A percentile compares a stretch with the other conserved stretches of the same genome.
These are phyloP conservation scores for Lenzites betulinus DNA, from an alignment of 768 basidiomycete genomes.

Conservation along the genomic window DNA sequence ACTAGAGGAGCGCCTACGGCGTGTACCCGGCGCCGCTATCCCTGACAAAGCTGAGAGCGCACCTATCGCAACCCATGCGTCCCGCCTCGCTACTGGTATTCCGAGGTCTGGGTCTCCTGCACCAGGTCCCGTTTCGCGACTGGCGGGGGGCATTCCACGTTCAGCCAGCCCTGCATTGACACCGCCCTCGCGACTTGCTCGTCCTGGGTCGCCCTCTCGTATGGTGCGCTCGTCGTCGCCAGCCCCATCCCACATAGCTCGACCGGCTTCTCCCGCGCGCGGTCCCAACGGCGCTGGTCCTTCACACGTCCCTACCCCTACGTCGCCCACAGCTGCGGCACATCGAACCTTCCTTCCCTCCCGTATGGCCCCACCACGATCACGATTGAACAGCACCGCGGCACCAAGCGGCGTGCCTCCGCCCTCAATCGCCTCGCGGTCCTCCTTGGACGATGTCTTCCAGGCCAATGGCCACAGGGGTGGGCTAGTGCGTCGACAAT, in stretches of 20 bases:
- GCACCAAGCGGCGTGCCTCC: conserved; percentile 8
- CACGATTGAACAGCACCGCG: conserved; percentile 39
- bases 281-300: conserved; percentile 21
- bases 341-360: conserved; percentile 75
- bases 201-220: conserved; percentile 45
- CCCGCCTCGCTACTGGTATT: conserved; percentile 51
- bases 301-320: conserved; percentile 34
- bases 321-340: conserved; percentile 41
- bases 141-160: conserved; percentile 46
- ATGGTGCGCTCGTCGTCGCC: conserved; percentile 50
- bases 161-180: conserved; percentile 49
- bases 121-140: conserved; percentile 39
- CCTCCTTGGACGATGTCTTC: conserved; percentile 15
- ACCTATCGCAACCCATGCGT: conserved; percentile 46
- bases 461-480: conserved; percentile 14
- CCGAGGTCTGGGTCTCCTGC: conserved; percentile 55
- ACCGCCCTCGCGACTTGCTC: conserved; percentile 42
- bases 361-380: conserved; percentile 66
- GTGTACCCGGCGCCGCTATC: conserved; percentile 69
- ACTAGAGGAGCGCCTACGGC: conserved; percentile 85
- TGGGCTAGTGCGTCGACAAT: not conserved
- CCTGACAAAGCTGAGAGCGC: conserved; percentile 44
- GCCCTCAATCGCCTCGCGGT: conserved; percentile 6
- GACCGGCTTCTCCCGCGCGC: conserved; percentile 14
- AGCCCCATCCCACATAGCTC: conserved; percentile 15